These are phyloP conservation scores for Trichoderma hamatum DNA, from an alignment of 2,329 filamentous ascomycete species.

Conservation along the genomic window DNA sequence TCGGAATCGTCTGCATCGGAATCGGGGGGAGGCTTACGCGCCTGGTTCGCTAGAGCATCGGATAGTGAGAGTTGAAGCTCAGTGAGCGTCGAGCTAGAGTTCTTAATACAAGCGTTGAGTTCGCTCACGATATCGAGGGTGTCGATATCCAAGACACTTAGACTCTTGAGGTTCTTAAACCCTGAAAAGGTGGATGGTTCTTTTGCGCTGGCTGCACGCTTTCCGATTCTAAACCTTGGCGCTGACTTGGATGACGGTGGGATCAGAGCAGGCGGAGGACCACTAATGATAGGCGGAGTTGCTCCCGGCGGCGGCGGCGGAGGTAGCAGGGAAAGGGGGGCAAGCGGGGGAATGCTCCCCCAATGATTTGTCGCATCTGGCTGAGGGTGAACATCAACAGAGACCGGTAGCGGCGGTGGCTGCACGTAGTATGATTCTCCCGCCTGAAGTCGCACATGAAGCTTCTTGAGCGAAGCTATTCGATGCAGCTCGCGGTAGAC, in stretches of 20 bases:
- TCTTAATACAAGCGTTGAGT: constrained; percentile 57
- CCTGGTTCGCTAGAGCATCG: constrained; percentile 49
- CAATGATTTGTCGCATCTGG: constrained; percentile 42
- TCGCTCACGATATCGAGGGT: constrained; percentile 58
- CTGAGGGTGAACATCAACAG: constrained; percentile 30
- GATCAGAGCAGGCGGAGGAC: constrained; percentile 38
- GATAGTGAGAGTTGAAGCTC: constrained; percentile 63
- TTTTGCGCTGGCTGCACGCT: constrained; percentile 37
- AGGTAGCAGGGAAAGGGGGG: constrained; percentile 30
- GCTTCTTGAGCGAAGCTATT: constrained; percentile 53
- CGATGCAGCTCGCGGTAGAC: constrained; percentile 61
- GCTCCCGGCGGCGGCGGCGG: constrained; percentile 25
- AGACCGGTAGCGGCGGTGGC: constrained; percentile 51
- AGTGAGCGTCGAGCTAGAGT: constrained; percentile 57
- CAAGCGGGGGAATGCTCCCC: constrained; percentile 32
- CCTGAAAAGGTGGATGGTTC: constrained; percentile 59
- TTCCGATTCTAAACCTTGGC: constrained; percentile 40
- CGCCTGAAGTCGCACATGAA: constrained; percentile 62
- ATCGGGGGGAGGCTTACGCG: constrained; percentile 44
- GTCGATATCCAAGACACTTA: constrained; percentile 64
- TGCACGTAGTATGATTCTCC: constrained; percentile 58
- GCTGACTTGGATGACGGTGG: constrained; percentile 43
- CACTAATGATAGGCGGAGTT: constrained; percentile 30
- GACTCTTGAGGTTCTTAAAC: constrained; percentile 57
- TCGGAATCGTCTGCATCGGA: constrained; percentile 55